phyloP scores from a whole-genome alignment of 2,329 filamentous ascomycete species.

The Ciborinia camelliae region DNA sequence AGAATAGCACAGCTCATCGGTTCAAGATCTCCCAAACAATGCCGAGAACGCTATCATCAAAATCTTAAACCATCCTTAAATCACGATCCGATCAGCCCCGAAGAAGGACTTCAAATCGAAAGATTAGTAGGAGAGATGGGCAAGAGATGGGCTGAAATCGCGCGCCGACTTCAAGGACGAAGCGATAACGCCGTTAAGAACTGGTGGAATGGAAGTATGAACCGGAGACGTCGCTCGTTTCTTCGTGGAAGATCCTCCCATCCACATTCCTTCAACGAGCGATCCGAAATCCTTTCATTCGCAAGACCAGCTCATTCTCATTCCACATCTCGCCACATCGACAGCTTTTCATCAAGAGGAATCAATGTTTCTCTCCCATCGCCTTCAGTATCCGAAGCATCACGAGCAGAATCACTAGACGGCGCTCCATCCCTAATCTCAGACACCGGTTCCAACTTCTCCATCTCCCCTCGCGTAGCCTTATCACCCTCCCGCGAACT shows the following conservation, averaged over 20 bases:
- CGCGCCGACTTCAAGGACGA: constrained; percentile 73
- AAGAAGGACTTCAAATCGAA: constrained; percentile 73
- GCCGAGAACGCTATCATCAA: constrained; percentile 89
- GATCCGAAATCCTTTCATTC: constrained; percentile 36
- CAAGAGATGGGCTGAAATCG: constrained; percentile 92
- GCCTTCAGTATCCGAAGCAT: constrained; percentile 61
- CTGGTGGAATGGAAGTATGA: constrained; percentile 95
- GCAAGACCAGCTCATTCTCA: constrained; percentile 26
- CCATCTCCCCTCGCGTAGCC: constrained; percentile 50
- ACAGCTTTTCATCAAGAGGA: constrained; percentile 38
- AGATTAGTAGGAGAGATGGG: constrained; percentile 73
- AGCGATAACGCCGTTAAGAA: constrained; percentile 97
- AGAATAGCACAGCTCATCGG: constrained; percentile 73
- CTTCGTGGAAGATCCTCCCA: constrained; percentile 33
- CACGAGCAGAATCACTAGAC: constrained; percentile 54
- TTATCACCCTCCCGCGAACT: constrained; percentile 36
- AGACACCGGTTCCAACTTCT: constrained; percentile 62
- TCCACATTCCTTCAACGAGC: constrained; percentile 35
- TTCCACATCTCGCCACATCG: constrained; percentile 22
- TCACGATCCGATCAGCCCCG: constrained; percentile 67
- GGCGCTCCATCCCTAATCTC: constrained; percentile 67
- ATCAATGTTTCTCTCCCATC: constrained; percentile 60
- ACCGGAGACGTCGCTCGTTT: constrained; percentile 56
- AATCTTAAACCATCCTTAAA: constrained; percentile 78
- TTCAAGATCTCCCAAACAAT: constrained; percentile 87